Evolutionary conservation across 371 early-diverging fungal species (phyloP).

Genomic region (Rhizopus sp.): DNA sequence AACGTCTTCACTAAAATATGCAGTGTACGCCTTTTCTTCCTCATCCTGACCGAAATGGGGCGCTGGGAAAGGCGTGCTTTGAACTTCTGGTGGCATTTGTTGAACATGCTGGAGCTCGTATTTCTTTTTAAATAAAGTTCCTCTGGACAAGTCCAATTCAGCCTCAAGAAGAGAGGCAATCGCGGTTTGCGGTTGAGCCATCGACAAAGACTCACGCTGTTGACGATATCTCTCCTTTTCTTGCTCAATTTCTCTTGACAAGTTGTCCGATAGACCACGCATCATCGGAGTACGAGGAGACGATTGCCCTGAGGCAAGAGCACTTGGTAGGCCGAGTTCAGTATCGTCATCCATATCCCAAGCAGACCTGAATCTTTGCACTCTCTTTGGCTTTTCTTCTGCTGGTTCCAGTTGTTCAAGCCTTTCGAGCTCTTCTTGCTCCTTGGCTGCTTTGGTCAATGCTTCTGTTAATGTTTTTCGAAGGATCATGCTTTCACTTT

Average conservation of each 20-base stretch:
- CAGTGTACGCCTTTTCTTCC: neutral
- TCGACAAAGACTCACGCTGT: slow-evolving; percentile 17
- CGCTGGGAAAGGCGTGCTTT: neutral
- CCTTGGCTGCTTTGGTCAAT: slow-evolving; percentile 7
- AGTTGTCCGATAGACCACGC: slow-evolving; percentile 9
- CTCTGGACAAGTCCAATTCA: slow-evolving; percentile 30
- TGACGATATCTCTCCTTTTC: slow-evolving; percentile 30
- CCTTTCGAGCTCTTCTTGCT: slow-evolving; percentile 10
- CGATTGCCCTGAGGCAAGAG: slow-evolving; percentile 15
- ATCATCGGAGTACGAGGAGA: slow-evolving; percentile 32
- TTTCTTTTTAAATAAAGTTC: slow-evolving; percentile 19
- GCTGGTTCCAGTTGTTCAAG: slow-evolving; percentile 2
- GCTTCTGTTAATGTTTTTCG: slow-evolving; percentile 22
- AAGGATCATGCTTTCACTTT: slow-evolving; percentile 26
- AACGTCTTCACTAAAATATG: slow-evolving; percentile 18
- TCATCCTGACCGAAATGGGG: slow-evolving; percentile 2
- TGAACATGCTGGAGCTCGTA: neutral
- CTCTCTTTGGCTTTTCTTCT: neutral
- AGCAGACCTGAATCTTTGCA: slow-evolving; percentile 9
- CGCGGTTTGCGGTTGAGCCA: slow-evolving; percentile 22
- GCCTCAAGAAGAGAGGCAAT: slow-evolving; percentile 29
- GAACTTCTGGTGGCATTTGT: neutral
- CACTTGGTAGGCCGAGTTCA: slow-evolving; percentile 16
- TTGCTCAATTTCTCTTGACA: slow-evolving; percentile 20
- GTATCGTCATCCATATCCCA: slow-evolving; percentile 21